phyloP scores from a whole-genome alignment of 2,329 filamentous ascomycete species.

The Aspergillus japonicus region DNA sequence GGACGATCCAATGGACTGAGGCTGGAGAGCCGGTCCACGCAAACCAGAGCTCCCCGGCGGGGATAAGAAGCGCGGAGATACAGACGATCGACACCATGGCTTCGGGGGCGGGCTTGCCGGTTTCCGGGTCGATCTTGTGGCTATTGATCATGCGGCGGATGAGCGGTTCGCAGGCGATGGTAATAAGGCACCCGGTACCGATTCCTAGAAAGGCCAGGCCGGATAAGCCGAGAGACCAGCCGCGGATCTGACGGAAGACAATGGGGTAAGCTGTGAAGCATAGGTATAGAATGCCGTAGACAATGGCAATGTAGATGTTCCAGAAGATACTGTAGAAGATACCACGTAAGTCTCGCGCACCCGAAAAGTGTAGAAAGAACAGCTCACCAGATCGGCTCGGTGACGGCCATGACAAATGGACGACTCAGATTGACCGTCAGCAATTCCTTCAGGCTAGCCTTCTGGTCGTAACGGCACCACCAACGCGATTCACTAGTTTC shows the following conservation, averaged over 20 bases:
- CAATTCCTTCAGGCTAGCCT: conserved; percentile 61
- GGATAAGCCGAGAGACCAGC: conserved; percentile 71
- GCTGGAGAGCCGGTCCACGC: conserved; percentile 80
- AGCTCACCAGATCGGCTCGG: conserved; percentile 77
- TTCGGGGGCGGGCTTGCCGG: conserved; percentile 72
- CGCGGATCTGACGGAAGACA: conserved; percentile 71
- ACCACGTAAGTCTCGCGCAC: background rate
- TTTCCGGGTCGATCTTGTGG: conserved; percentile 71
- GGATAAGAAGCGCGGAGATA: conserved; percentile 70
- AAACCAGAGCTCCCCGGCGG: conserved; percentile 80
- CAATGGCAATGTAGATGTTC: conserved; percentile 68
- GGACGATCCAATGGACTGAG: conserved; percentile 77
- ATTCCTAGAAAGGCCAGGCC: conserved; percentile 78
- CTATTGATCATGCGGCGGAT: conserved; percentile 74
- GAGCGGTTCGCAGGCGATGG: conserved; percentile 61
- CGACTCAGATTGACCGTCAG: conserved; percentile 73
- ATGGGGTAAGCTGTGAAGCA: conserved; percentile 91
- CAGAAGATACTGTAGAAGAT: conserved; percentile 63
- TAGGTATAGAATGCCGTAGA: conserved; percentile 84
- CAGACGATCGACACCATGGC: conserved; percentile 78
- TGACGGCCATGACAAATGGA: conserved; percentile 73
- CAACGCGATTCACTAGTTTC: conserved; percentile 69
- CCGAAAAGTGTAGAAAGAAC: background rate
- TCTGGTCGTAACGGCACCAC: conserved; percentile 79
- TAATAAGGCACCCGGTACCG: conserved; percentile 55